Evolutionary conservation across 441 rosid species (phyloP), one percentile per base, ranked within the genome.

Genomic region (Syzygium malaccense): DNA sequence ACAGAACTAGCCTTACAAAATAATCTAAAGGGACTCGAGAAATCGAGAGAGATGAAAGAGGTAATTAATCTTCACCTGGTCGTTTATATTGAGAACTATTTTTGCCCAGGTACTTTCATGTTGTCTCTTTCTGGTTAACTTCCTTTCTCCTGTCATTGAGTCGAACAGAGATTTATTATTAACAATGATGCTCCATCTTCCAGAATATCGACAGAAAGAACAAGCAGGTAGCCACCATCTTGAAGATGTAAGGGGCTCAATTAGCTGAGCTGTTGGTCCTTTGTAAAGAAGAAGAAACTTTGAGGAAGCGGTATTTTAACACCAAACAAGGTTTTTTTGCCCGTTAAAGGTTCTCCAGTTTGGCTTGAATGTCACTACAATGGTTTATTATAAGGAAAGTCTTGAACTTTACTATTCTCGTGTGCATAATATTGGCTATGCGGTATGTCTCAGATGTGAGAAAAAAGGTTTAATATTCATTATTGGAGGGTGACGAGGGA

Each of bases 151-250:
- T 17, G 56, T 17, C 56, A 15, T 54, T 54, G 56, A 54, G 56
- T 17, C 19, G 56, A 54, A 15, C 5, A 54, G 19, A 5, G 56
- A 54, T 54, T 15, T 54, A 75, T 32, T 17, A 54, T 15, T 54
- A 15, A 15, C 56, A 54, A 54, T 54, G 19, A 15, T 5, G 20
- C 7, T 17, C 19, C 56, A 54, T 54, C 20, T 54, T 54, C 56
- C 7, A 98, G 99, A 98, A 98, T 91, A 96, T 96, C 84, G 98
- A 98, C 87, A 92, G 98, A 91, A 97, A 98, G 91, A 98, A 98
- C 89, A 97, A 96, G 91, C 99, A 95, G 93, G 96, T 98, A 90
- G 98, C 99, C 88, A 93, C 97, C 85, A 95, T 96, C 91, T 92
- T 97, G 93, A 98, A 95, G 93, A 96, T 95, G 99, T 98, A 98